These are phyloP conservation scores for Sanghuangporus baumii DNA, from an alignment of 1,284 basidiomycete genomes.

Conservation along the genomic window DNA sequence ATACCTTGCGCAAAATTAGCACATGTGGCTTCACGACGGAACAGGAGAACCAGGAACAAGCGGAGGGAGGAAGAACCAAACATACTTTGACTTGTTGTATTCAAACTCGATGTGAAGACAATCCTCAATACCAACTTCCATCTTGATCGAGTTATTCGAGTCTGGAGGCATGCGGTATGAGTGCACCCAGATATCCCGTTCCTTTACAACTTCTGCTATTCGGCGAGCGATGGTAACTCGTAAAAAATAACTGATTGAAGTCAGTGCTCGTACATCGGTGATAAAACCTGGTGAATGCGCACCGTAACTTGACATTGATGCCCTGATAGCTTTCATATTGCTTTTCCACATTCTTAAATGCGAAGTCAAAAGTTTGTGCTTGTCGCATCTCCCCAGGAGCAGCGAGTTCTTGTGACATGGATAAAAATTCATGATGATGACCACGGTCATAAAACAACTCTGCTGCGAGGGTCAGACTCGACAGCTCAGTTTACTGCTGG, in stretches of 20 bases:
- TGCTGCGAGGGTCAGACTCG: constrained; percentile 28
- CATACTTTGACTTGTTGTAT: constrained; percentile 98
- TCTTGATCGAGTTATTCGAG: constrained; percentile 96
- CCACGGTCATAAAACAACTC: constrained; percentile 96
- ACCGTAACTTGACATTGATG: constrained; percentile 97
- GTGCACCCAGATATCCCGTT: constrained; percentile 96
- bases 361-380: constrained; percentile 92
- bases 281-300: constrained; percentile 24
- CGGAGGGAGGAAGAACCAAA: constrained; percentile 11
- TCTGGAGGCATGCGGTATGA: constrained; percentile 98
- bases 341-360: constrained; percentile 99
- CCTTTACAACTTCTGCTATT: constrained; percentile 90
- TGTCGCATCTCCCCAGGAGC: constrained; percentile 92
- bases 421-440: constrained; percentile 97
- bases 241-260: constrained; percentile 74
- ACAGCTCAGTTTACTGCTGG: neutral
- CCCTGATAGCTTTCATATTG: constrained; percentile 97
- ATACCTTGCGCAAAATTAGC: constrained; percentile 54
- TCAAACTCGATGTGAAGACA: constrained; percentile 99
- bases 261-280: too few relatives aligned
- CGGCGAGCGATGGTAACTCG: constrained; percentile 86
- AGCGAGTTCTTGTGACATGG: constrained; percentile 91
- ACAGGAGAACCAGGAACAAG: neutral
- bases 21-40: neutral
- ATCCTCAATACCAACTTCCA: constrained; percentile 99